Conservation (phyloP, 768 basidiomycete genomes). For the Boletellus emodensis region DNA sequence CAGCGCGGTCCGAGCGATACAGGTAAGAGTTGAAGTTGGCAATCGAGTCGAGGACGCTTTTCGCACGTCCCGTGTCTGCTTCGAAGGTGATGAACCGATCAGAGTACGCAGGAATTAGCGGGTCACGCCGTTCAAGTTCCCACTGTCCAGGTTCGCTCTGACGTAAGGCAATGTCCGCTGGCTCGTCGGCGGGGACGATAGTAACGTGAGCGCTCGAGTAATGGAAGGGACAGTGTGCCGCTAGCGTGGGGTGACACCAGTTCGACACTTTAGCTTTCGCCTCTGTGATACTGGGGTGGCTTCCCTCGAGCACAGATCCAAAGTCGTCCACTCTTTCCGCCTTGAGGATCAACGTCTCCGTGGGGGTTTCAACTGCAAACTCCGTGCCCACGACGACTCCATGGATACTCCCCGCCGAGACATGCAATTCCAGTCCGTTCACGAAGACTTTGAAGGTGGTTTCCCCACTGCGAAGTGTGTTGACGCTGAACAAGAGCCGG, state of each 20-base stretch:
- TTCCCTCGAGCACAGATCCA: slow-evolving; percentile 11
- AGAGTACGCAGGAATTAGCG: slow-evolving; percentile 8
- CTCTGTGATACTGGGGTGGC: neutral
- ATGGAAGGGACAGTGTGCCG: slow-evolving; percentile 1
- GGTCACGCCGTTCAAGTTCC: slow-evolving; percentile 16
- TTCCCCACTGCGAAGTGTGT: slow-evolving; percentile 9
- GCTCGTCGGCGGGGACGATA: slow-evolving; percentile 6
- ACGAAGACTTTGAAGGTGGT: slow-evolving; percentile 15
- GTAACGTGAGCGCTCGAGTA: slow-evolving; percentile 1
- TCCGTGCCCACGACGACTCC: slow-evolving; percentile 13
- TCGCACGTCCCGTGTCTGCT: neutral
- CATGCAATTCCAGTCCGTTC: neutral
- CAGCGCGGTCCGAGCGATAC: slow-evolving; percentile 11
- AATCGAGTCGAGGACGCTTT: slow-evolving; percentile 8
- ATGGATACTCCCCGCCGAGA: slow-evolving; percentile 19
- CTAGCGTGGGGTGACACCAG: slow-evolving; percentile 12
- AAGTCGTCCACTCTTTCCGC: slow-evolving; percentile 14
- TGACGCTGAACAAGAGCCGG: slow-evolving; percentile 19
- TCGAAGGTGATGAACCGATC: neutral
- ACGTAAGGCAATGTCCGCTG: slow-evolving; percentile 7
- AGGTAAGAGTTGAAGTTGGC: slow-evolving; percentile 21
- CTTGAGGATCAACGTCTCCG: slow-evolving; percentile 5
- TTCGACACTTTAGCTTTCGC: slow-evolving; percentile 9
- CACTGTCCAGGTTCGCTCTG: slow-evolving; percentile 1
- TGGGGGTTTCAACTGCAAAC: slow-evolving; percentile 6